Base-by-base conservation (phyloP, 1,284 basidiomycete genomes). In the Trichosporon sp. region DNA sequence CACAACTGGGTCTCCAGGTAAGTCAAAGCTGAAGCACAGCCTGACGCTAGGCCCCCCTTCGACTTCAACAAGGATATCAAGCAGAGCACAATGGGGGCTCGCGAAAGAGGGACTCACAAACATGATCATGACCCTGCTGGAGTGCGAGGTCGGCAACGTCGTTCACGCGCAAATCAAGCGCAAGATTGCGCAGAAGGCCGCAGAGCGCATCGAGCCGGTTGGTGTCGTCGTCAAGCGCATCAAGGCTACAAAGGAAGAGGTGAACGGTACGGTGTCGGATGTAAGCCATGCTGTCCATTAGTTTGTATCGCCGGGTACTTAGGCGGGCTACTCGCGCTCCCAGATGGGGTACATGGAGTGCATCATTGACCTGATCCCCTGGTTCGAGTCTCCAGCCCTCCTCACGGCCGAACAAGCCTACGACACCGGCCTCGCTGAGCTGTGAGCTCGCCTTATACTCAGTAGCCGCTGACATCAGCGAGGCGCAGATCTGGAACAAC, bases 401-500 rank as follows among this genome's bases (percentile, higher is more conserved):
- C 26, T 59, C 11, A 59, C 54, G 3, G 54, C 54, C 12, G 54
- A 59, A 8, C 54, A 59, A 14, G 12, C 26, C 11, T 32, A 59
- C 26, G 10, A 31, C 21, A 31, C 54, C 3, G 54, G 54, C 32
- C 26, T 59, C 26, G 54, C 54, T 14, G 26, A 59, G 21, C 54
- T 59, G 54, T 59, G 10, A 56, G 54, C 21, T 26, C 19, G 26
- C 26, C 26, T 26, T 26, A 26, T 26, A 26, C 26, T 26, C 26
- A 26, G 26, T 26, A 26, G 26, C 26, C 26, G 54, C 54, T 59
- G 11, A 59, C 21, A 4, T 1, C 26, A 59, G 54, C 26, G 54
- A 59, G 2, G 54, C 54, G 26, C 12, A 26, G 11, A 19, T 59
- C 26, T 59, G 54, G 54, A 59, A 59, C 54, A 59, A 59, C 54